Evolutionary conservation across 2,329 filamentous ascomycete genomes (phyloP), one percentile per base, ranked within the genome.

Genomic region (Pyrenochaeta sp.): DNA sequence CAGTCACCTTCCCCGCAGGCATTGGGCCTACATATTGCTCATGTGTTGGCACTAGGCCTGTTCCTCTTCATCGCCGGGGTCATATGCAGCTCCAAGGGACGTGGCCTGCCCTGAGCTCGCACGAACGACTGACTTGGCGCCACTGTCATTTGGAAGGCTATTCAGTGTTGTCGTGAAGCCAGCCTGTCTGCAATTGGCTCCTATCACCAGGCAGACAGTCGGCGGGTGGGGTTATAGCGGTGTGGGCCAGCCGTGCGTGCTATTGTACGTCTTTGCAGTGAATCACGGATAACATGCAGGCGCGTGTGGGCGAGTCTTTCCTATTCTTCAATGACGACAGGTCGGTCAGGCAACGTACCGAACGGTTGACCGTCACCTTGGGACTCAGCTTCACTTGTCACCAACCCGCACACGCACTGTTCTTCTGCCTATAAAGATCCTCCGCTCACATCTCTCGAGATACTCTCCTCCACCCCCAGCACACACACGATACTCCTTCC

Each of bases 401-500:
- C 36, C 42, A 35, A 37, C 42, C 48, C 50, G 15, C 15, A 31
- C 30, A 40, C 43, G 39, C 41, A 39, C 54, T 43, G 49, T 46
- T 14, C 44, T 32, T 31, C 31, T 48, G 23, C 45, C 45, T 65
- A 59, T 62, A 66, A 60, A 59, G 40, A 17, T 15, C 63, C 41
- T 56, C 51, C 55, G 61, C 69, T 52, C 60, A 68, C 63, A 64
- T 65, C 43, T 56, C 55, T 69, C 66, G 43, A 70, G 66, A 72
- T 56, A 44, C 58, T 20, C 55, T 50, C 35, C 39, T 49, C 44
- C 48, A 43, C 46, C 45, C 23, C 23, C 23, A 27, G 23, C n/a
- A n/a, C n/a, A 27, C 23, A 29, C 46, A 51, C 47, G 4, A 37
- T 17, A 21, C 10, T 23, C 30, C 46, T 17, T 20, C 27, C 37